Base-by-base conservation (phyloP, 805 yeast species). In the Ogataea naganishii region DNA sequence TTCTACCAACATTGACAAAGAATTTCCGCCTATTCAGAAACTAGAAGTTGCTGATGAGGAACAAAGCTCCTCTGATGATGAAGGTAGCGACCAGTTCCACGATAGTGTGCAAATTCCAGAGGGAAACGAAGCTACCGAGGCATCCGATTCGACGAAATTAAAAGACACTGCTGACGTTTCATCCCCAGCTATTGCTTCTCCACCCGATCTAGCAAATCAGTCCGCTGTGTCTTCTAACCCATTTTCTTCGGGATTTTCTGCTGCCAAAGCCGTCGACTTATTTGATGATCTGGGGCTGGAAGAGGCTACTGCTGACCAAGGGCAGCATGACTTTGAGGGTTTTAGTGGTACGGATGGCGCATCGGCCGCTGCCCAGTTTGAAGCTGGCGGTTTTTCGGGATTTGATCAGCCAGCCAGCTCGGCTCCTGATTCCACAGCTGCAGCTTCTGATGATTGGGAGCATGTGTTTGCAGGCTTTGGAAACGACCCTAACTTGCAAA, bases 391-490 rank as follows among this genome's bases (percentile, higher is more conserved):
- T 2, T 50, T 51, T 27, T 45, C 55, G 6, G 32, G 32, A 5
- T 28, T 22, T 17, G 10, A 12, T n/a, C 12, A 26, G 13, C 14
- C 30, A 17, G 28, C 33, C 18, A 7, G 14, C 3, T 6, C 10
- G n/a, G 37, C 19, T 6, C 20, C 31, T 9, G 32, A 32, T 14
- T 29, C 20, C 23, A 27, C 21, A 5, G 20, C 35, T 17, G 64
- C 64, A 19, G 64, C 67, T 4, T 60, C 48, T 31, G 94, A 84
- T 46, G 96, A 86, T 52, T 86, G 96, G 96, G 95, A 86, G 47
- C 88, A 84, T 57, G 68, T 86, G 16, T 86, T 86, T 60, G 89
- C 94, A 4, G 95, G 94, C 0, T 81, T 83, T 50, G 88, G 89
- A 12, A 80, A 79, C 39, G 64, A 53, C 40, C 57, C 53, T 21